phyloP scores from a whole-genome alignment of 176 grass and related monocot genomes.

The Avena insularis region DNA sequence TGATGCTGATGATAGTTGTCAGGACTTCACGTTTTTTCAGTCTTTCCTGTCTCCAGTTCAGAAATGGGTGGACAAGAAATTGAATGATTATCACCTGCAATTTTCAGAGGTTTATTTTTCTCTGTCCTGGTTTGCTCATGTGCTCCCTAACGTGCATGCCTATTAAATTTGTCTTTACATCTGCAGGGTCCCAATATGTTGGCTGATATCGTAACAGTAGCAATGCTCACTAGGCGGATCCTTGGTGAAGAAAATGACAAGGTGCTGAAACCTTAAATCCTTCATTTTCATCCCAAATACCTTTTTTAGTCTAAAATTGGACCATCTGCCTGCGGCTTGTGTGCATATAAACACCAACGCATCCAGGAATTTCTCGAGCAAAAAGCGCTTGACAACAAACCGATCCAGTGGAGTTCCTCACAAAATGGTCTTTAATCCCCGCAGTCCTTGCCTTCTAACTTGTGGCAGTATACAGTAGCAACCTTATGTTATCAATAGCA shows the following conservation, averaged over 20 bases:
- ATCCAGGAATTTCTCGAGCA: conserved; percentile 18
- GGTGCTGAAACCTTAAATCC: conserved; percentile 46
- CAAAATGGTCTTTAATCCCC: conserved; percentile 16
- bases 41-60: conserved; percentile 89
- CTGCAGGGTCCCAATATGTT: conserved; percentile 77
- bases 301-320: conserved; percentile 5
- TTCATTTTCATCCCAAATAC: conserved; percentile 13
- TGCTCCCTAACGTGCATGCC: conserved; percentile 31
- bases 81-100: conserved; percentile 90
- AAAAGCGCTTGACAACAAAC: background rate
- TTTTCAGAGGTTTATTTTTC: conserved; percentile 82
- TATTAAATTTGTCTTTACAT: conserved; percentile 28
- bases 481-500: conserved; percentile 29
- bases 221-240: conserved; percentile 78
- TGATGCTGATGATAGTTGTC: conserved; percentile 68
- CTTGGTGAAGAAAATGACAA: conserved; percentile 94
- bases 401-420: conserved; percentile 2
- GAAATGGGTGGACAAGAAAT: conserved; percentile 94
- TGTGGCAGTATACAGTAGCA: conserved; percentile 29
- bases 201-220: conserved; percentile 81
- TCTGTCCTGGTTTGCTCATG: conserved; percentile 1
- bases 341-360: background rate
- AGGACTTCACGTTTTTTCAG: conserved; percentile 92
- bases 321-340: background rate
- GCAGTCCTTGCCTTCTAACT: conserved; percentile 27